Conservation (phyloP, 208 protist species). For the Balamuthia mandrillaris region DNA sequence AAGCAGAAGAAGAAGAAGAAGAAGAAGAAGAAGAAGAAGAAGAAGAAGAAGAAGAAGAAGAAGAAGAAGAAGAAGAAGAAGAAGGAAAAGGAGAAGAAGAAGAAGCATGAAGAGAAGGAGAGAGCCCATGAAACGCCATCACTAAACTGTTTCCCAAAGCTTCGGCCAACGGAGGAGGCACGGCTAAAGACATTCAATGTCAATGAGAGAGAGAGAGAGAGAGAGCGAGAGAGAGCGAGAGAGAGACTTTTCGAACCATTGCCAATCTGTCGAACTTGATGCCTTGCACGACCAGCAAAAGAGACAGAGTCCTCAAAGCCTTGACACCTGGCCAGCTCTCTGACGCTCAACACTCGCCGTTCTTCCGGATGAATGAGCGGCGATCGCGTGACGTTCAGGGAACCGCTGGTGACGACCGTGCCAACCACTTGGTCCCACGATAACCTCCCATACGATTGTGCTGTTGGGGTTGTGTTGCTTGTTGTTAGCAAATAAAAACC, state of each 20-base stretch:
- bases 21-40: too few species aligned
- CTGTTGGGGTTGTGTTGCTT: background rate
- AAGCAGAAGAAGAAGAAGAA: too few species aligned
- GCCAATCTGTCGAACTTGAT: background rate
- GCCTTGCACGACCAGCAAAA: background rate
- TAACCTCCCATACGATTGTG: background rate
- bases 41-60: too few species aligned
- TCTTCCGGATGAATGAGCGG: background rate
- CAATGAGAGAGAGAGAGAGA: background rate
- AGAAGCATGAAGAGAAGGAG: background rate
- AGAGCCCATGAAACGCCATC: background rate
- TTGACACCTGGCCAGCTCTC: background rate
- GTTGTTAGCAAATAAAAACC: too few species aligned
- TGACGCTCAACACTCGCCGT: background rate
- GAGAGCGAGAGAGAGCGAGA: background rate
- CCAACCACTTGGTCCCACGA: background rate
- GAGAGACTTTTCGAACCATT: background rate
- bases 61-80: too few species aligned
- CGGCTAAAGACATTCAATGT: background rate
- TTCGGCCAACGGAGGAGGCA: background rate
- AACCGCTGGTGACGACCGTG: background rate
- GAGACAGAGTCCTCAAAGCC: background rate
- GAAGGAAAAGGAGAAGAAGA: too few species aligned
- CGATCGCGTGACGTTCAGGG: background rate
- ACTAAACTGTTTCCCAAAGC: background rate